Percentiles rank a stretch among this genome's conserved stretches.
These are phyloP conservation scores for Xerocomus cyaneibrunnescens DNA, from an alignment of 1,284 basidiomycete species.

Conservation along the genomic window DNA sequence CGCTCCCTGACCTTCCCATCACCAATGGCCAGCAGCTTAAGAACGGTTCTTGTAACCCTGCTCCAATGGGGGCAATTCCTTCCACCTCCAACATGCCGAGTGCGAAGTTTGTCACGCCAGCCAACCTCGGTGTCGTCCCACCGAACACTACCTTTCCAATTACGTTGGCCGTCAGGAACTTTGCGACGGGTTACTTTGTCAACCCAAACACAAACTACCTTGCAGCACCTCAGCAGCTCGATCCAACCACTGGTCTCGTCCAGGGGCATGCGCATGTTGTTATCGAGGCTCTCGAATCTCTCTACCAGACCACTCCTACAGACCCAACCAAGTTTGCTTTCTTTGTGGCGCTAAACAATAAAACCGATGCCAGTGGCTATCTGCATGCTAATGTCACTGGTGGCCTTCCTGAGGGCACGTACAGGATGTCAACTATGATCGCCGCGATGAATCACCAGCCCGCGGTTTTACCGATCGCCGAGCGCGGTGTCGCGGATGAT, in stretches of 20 bases:
- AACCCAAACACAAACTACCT: slow-evolving; percentile 57
- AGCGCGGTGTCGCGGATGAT: slow-evolving; percentile 65
- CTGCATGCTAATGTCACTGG: slow-evolving; percentile 54
- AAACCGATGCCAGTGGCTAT: slow-evolving; percentile 47
- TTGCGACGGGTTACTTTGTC: slow-evolving; percentile 54
- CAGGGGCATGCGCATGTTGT: slow-evolving; percentile 67
- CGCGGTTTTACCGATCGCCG: slow-evolving; percentile 50
- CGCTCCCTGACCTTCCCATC: slow-evolving; percentile 33
- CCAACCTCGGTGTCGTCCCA: slow-evolving; percentile 44
- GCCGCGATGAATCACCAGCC: slow-evolving; percentile 62
- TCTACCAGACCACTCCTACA: slow-evolving; percentile 53
- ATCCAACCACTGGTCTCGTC: slow-evolving; percentile 48
- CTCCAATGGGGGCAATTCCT: slow-evolving; percentile 50
- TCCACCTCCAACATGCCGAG: slow-evolving; percentile 47
- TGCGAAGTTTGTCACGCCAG: slow-evolving; percentile 48
- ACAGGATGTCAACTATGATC: slow-evolving; percentile 54
- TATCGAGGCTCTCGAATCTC: slow-evolving; percentile 53
- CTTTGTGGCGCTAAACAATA: slow-evolving; percentile 65
- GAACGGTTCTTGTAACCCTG: slow-evolving; percentile 57
- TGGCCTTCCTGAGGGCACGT: slow-evolving; percentile 59
- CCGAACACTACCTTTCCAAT: slow-evolving; percentile 49
- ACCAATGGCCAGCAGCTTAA: slow-evolving; percentile 46
- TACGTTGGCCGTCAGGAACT: slow-evolving; percentile 44
- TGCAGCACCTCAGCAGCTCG: slow-evolving; percentile 58
- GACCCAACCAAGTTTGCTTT: slow-evolving; percentile 63